Evolutionary conservation across 768 basidiomycete genomes (phyloP).

Genomic region (Clitopilus hobsonii): DNA sequence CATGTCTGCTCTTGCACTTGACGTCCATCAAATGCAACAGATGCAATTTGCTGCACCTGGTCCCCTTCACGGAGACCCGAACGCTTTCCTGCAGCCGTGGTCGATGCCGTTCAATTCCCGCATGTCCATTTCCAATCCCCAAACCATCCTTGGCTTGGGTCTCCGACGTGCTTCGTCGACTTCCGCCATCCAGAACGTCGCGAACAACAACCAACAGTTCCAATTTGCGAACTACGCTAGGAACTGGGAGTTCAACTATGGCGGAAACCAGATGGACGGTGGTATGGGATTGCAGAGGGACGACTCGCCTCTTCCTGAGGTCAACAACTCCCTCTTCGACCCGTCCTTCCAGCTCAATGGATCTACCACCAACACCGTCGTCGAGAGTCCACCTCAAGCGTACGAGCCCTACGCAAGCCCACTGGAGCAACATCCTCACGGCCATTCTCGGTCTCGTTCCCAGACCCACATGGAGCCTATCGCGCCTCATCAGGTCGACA

Average conservation of each 20-base stretch:
- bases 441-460: not conserved
- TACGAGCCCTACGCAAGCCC: not conserved
- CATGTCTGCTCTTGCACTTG: conserved; percentile 31
- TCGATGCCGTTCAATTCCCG: not conserved
- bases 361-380: not conserved
- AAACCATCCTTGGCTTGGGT: conserved; percentile 20
- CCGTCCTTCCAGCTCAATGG: conserved; percentile 19
- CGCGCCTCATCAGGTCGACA: not conserved
- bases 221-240: not conserved
- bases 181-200: conserved; percentile 28
- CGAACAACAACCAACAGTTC: conserved; percentile 1
- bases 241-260: not conserved
- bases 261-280: conserved; percentile 19
- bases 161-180: conserved; percentile 49
- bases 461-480: not conserved
- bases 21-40: conserved; percentile 16
- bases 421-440: not conserved
- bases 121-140: not conserved
- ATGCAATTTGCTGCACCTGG: conserved; percentile 24
- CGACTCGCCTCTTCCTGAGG: conserved; percentile 43
- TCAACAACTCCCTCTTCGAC: conserved; percentile 44
- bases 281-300: conserved; percentile 33
- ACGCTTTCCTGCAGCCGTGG: not conserved
- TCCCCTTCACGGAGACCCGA: not conserved
- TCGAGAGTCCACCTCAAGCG: not conserved